Conservation (phyloP, 495 filamentous ascomycete genomes). For the Hypomontagnella submonticulosa region DNA sequence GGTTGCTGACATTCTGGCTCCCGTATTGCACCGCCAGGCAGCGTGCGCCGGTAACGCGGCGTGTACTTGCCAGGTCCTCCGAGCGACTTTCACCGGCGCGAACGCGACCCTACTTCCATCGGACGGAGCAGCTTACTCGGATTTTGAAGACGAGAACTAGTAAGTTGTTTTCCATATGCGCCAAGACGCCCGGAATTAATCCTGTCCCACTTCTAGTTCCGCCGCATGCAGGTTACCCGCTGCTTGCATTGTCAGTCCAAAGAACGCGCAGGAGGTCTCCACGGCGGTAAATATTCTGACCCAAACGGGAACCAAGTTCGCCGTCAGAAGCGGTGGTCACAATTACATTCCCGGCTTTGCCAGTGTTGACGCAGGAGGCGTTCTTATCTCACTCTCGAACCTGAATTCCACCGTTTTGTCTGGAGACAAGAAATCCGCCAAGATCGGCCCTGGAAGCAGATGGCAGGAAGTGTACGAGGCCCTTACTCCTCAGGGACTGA, state of each 20-base stretch:
- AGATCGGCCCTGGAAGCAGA: slow-evolving; percentile 59
- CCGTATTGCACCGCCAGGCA: slow-evolving; percentile 5
- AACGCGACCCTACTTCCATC: slow-evolving; percentile 30
- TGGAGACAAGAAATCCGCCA: slow-evolving; percentile 53
- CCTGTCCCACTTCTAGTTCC: slow-evolving; percentile 18
- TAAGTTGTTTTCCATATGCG: slow-evolving; percentile 10
- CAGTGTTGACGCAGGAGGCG: slow-evolving; percentile 60
- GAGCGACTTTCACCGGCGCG: neutral
- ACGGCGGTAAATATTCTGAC: slow-evolving; percentile 45
- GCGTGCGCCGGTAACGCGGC: slow-evolving; percentile 9
- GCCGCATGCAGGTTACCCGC: slow-evolving; percentile 43
- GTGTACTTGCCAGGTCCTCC: slow-evolving; percentile 31
- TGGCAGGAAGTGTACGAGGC: slow-evolving; percentile 60
- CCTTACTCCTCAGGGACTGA: slow-evolving; percentile 56
- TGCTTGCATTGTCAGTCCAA: slow-evolving; percentile 58
- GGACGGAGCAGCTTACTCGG: slow-evolving; percentile 20
- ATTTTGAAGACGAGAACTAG: slow-evolving; percentile 37
- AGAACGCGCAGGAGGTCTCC: slow-evolving; percentile 47
- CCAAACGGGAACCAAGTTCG: slow-evolving; percentile 52
- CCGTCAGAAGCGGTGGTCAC: slow-evolving; percentile 64
- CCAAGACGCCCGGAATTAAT: slow-evolving; percentile 11
- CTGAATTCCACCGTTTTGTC: slow-evolving; percentile 58
- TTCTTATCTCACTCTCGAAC: slow-evolving; percentile 62
- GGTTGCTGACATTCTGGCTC: neutral
- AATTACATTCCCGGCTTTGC: slow-evolving; percentile 58